Evolutionary conservation across 306 rosid genomes (phyloP).

Genomic region (Cicer cuneatum): DNA sequence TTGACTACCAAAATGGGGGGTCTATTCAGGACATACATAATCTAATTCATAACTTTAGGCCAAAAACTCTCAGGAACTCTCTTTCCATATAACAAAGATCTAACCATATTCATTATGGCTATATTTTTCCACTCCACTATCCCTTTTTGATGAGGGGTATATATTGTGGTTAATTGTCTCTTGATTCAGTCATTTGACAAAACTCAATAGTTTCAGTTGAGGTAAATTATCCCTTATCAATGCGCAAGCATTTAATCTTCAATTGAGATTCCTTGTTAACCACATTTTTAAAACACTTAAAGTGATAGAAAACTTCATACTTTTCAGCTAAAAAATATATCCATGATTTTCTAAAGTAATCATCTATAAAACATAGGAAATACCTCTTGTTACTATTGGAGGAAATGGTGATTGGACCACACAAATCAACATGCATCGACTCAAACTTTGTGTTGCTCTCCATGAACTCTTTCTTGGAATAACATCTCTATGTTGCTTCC

Average conservation of each 20-base stretch:
- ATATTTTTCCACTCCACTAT: no score
- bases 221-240: no score
- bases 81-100: not conserved
- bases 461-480: not conserved
- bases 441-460: not conserved
- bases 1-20: not conserved
- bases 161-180: not conserved
- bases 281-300: no score
- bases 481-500: not conserved
- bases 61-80: not conserved
- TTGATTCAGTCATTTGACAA: not conserved
- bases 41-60: not conserved
- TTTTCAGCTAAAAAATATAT: no score
- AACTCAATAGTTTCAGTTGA: no score
- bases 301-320: no score
- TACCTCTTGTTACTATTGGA: not conserved
- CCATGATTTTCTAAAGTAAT: no score
- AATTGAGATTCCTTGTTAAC: no score
- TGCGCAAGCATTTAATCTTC: no score
- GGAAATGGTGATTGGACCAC: not conserved
- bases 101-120: not conserved
- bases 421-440: not conserved
- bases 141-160: no score
- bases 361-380: no score
- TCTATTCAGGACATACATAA: not conserved